A percentile compares a stretch with the other conserved stretches of the same genome.
Conservation (phyloP, 1,284 basidiomycete species). For the Caloboletus inedulis region DNA sequence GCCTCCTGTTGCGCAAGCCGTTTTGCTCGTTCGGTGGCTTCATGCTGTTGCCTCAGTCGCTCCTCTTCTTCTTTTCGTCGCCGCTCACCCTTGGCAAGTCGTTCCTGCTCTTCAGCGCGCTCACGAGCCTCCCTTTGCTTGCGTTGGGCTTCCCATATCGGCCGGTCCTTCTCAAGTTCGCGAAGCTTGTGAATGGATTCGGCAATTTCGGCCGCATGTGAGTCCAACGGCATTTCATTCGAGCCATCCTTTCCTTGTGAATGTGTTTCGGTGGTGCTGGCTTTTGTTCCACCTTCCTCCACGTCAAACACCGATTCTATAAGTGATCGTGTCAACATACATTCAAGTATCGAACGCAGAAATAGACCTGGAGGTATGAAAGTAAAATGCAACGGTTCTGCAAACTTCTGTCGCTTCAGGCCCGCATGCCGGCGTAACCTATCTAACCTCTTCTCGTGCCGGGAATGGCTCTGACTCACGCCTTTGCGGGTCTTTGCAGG, state of each 20-base stretch:
- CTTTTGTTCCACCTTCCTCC: constrained; percentile 36
- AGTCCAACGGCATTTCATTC: constrained; percentile 14
- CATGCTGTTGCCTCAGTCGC: constrained; percentile 32
- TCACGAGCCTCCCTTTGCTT: constrained; percentile 45
- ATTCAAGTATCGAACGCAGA: background rate
- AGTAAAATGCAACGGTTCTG: constrained; percentile 2
- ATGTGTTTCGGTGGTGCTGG: constrained; percentile 6
- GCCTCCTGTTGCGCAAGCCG: constrained; percentile 25
- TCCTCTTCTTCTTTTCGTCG: constrained; percentile 38
- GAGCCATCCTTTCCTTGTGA: constrained; percentile 2
- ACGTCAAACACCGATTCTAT: constrained; percentile 33
- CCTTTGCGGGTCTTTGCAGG: constrained; percentile 43
- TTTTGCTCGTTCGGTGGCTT: constrained; percentile 34
- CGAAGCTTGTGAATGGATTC: constrained; percentile 66
- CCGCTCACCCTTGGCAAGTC: constrained; percentile 34
- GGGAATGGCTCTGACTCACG: constrained; percentile 37
- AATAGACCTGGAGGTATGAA: constrained; percentile 21
- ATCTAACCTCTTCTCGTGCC: constrained; percentile 41
- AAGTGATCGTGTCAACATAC: constrained; percentile 9
- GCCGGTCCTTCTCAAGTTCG: constrained; percentile 63
- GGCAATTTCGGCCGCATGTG: constrained; percentile 47
- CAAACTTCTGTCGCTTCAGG: constrained; percentile 33
- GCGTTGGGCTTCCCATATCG: constrained; percentile 56
- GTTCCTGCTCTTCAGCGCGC: constrained; percentile 43
- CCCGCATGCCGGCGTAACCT: constrained; percentile 35